Conservation (phyloP, 805 yeast species). For the Saturnispora ahearnii region DNA sequence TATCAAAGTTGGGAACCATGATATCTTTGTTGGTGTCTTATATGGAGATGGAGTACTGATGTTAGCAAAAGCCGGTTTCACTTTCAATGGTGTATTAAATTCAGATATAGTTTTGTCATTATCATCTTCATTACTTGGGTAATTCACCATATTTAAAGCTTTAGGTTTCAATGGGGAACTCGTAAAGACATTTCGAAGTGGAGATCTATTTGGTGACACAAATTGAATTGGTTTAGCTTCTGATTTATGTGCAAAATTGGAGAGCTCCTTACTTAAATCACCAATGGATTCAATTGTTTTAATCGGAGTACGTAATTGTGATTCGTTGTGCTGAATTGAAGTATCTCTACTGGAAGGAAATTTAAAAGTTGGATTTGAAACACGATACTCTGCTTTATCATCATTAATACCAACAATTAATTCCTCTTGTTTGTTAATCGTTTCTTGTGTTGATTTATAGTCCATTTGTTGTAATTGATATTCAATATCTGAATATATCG, state of each 20-base stretch:
- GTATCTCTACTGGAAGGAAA: conserved; percentile 4
- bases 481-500: conserved; percentile 17
- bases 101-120: conserved; percentile 11
- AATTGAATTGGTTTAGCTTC: conserved; percentile 7
- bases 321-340: conserved; percentile 5
- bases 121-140: conserved; percentile 7
- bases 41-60: conserved; percentile 25
- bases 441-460: conserved; percentile 7
- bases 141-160: not conserved
- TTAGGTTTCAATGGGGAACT: conserved; percentile 12
- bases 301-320: conserved; percentile 5
- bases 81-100: conserved; percentile 22
- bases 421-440: conserved; percentile 2
- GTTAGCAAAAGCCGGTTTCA: conserved; percentile 17
- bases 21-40: conserved; percentile 22
- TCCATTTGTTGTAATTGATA: conserved; percentile 25
- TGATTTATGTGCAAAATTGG: conserved; percentile 7
- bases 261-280: conserved; percentile 2
- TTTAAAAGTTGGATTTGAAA: conserved; percentile 1
- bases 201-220: conserved; percentile 7
- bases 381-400: conserved; percentile 5
- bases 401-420: not conserved
- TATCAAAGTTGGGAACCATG: conserved; percentile 29
- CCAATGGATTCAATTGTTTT: conserved; percentile 5
- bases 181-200: conserved; percentile 6